phyloP scores from a whole-genome alignment of 257 asterid species.

The Handroanthus guayacan region DNA sequence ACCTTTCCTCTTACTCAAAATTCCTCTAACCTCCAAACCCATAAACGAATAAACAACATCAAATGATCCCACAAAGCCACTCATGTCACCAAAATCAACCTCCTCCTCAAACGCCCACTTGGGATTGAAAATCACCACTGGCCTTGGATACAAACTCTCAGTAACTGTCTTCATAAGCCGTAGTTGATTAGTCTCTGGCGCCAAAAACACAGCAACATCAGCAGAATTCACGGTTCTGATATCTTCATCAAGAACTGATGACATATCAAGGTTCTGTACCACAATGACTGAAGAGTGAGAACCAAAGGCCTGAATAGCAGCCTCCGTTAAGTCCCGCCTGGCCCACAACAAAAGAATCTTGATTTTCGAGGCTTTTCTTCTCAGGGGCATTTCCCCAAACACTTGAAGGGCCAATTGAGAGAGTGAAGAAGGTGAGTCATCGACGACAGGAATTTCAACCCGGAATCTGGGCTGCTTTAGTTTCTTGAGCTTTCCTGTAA shows the following conservation, averaged over 20 bases:
- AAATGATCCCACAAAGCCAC: constrained; percentile 72
- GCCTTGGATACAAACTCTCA: constrained; percentile 66
- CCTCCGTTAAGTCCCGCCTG: constrained; percentile 43
- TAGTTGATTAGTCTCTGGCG: constrained; percentile 63
- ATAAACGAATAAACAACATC: constrained; percentile 83
- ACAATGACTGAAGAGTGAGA: constrained; percentile 48
- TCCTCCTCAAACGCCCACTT: constrained; percentile 87
- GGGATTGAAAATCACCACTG: constrained; percentile 84
- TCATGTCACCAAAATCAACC: constrained; percentile 55
- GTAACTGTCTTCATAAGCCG: constrained; percentile 54
- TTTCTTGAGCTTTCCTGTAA: constrained; percentile 80
- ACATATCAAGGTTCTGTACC: constrained; percentile 56
- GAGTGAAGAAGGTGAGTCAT: constrained; percentile 73
- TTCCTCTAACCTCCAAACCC: constrained; percentile 90
- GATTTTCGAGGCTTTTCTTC: constrained; percentile 60
- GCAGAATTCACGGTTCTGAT: constrained; percentile 52
- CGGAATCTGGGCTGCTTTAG: constrained; percentile 82
- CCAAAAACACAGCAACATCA: constrained; percentile 71
- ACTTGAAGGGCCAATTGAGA: constrained; percentile 70
- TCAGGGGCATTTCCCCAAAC: constrained; percentile 65
- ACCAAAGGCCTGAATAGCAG: constrained; percentile 59
- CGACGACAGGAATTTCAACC: constrained; percentile 79
- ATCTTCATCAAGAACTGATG: constrained; percentile 51
- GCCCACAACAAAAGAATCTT: constrained; percentile 77
- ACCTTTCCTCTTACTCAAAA: constrained; percentile 76